These are phyloP conservation scores for Acanthamoeba castellanii DNA, from an alignment of 208 protist genomes.

Conservation along the genomic window DNA sequence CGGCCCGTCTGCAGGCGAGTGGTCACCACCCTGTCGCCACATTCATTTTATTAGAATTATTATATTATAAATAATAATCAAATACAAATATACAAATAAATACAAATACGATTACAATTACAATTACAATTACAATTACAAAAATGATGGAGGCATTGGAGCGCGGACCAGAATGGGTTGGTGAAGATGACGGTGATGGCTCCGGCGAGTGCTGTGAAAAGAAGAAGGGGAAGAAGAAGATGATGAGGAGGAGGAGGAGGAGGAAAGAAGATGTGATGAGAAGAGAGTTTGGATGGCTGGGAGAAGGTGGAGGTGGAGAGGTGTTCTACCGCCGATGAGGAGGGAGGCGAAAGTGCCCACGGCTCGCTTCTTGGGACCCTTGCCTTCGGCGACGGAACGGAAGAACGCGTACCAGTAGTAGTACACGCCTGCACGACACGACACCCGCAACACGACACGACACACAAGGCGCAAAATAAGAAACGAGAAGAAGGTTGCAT, in stretches of 20 bases:
- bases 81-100: too few species aligned
- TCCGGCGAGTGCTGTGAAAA: conserved; percentile 19
- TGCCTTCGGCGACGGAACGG: conserved; percentile 53
- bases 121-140: too few species aligned
- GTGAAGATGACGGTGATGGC: conserved; percentile 74
- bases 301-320: neutral
- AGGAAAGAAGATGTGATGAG: neutral
- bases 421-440: conserved; percentile 59
- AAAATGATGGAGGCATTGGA: neutral
- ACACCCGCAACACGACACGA: neutral
- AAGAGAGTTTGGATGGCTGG: neutral
- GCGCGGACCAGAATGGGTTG: conserved; percentile 66
- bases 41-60: neutral
- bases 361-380: conserved; percentile 21
- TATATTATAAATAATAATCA: too few species aligned
- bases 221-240: neutral
- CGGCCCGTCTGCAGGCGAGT: conserved; percentile 57
- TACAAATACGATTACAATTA: neutral
- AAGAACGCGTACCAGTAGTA: conserved; percentile 75
- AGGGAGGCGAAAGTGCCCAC: conserved; percentile 57
- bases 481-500: neutral
- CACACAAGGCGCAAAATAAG: neutral
- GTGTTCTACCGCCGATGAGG: conserved; percentile 46
- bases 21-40: conserved; percentile 57
- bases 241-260: too few species aligned